Conservation (phyloP, 345 rosid genomes). For the Murraya paniculata region DNA sequence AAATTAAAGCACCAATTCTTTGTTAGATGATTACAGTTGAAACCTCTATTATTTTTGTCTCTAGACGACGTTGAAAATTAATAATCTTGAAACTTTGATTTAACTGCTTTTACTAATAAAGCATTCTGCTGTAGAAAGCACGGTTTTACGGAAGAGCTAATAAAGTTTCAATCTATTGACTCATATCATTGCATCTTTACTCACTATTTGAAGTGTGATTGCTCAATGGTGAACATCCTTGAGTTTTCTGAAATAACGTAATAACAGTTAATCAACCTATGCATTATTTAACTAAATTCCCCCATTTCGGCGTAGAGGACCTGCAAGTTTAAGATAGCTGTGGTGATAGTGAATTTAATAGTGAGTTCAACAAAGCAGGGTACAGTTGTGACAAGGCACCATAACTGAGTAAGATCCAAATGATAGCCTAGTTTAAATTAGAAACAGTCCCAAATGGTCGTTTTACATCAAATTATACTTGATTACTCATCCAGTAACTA, state of each 20-base stretch:
- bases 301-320: background rate
- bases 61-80: background rate
- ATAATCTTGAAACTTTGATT: background rate
- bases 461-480: background rate
- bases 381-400: background rate
- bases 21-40: background rate
- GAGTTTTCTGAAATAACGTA: background rate
- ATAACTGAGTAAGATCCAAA: background rate
- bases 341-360: background rate
- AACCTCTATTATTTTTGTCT: background rate
- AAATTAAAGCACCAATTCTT: background rate
- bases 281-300: background rate
- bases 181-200: background rate
- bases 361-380: background rate
- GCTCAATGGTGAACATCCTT: background rate
- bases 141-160: background rate
- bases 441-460: background rate
- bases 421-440: background rate
- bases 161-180: background rate
- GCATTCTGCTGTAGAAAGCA: background rate
- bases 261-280: background rate
- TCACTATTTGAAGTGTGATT: background rate
- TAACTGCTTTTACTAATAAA: background rate
- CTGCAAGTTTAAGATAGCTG: background rate
- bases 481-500: background rate